These are phyloP conservation scores for Oryza nivara DNA, from an alignment of 176 grass and related monocot genomes.

Conservation along the genomic window DNA sequence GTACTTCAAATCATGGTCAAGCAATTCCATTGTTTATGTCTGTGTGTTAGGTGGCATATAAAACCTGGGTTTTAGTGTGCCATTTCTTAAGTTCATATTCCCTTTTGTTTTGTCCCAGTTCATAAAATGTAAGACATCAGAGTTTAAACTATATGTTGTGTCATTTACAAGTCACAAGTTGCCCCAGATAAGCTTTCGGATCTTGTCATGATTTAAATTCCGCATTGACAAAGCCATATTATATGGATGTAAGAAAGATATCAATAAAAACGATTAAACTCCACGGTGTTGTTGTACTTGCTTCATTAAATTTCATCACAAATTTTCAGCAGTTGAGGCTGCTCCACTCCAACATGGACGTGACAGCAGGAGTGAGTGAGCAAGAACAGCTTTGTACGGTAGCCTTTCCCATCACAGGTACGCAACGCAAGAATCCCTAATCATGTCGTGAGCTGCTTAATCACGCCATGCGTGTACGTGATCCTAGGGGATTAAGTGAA, in stretches of 20 bases:
- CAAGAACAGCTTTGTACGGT: not conserved
- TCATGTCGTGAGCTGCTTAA: not conserved
- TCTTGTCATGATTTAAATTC: not conserved
- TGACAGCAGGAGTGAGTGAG: not conserved
- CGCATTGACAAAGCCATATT: not conserved
- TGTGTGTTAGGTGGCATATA: not conserved
- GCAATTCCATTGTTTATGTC: not conserved
- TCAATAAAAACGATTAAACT: not conserved
- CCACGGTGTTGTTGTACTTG: not conserved
- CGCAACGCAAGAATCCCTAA: not conserved
- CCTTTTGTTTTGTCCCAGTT: not conserved
- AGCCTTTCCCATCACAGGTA: not conserved
- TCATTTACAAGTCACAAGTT: not conserved
- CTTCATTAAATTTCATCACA: not conserved
- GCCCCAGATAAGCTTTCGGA: not conserved
- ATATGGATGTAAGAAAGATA: not conserved
- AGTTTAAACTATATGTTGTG: not conserved
- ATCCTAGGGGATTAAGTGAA: not conserved
- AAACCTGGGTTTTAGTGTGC: not conserved
- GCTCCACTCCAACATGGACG: not conserved
- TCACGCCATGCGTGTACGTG: constrained; percentile 2
- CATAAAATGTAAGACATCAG: not conserved
- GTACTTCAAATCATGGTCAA: not conserved
- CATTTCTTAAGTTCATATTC: not conserved
- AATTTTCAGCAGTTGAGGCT: not conserved